phyloP scores from a whole-genome alignment of 306 rosid species.

The Vigna unguiculata region DNA sequence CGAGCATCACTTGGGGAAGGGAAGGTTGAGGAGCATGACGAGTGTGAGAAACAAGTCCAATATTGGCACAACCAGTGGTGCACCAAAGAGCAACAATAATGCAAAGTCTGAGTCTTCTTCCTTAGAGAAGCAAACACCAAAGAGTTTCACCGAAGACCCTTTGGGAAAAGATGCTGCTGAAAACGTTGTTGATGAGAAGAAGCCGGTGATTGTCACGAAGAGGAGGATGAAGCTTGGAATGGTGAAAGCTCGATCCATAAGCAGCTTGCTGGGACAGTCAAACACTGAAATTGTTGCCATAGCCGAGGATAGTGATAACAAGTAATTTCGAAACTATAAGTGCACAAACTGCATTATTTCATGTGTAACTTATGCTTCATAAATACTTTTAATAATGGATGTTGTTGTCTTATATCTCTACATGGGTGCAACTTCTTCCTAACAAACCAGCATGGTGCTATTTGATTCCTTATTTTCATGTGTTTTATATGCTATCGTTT shows the following conservation, averaged over 20 bases:
- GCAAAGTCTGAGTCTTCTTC: background rate
- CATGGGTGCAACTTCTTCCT: slow-evolving; percentile 40
- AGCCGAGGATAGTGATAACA: slow-evolving; percentile 22
- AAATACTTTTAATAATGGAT: slow-evolving; percentile 20
- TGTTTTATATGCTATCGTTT: slow-evolving; percentile 1
- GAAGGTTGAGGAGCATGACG: slow-evolving; percentile 85
- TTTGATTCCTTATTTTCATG: slow-evolving; percentile 11
- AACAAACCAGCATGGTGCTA: background rate
- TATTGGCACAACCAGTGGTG: slow-evolving; percentile 33
- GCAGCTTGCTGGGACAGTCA: slow-evolving; percentile 85
- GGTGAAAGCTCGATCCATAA: slow-evolving; percentile 94
- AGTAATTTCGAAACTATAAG: slow-evolving; percentile 35
- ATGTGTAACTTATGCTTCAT: slow-evolving; percentile 41
- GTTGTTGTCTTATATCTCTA: slow-evolving; percentile 19
- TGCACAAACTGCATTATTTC: slow-evolving; percentile 37
- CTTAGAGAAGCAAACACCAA: background rate
- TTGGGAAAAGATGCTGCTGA: background rate
- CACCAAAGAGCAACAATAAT: slow-evolving; percentile 12
- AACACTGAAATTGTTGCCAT: slow-evolving; percentile 30
- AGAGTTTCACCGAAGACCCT: background rate
- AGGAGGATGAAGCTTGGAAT: slow-evolving; percentile 70
- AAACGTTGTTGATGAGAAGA: slow-evolving; percentile 30
- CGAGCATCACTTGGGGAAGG: slow-evolving; percentile 96
- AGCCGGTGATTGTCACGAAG: slow-evolving; percentile 42
- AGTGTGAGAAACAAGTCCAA: slow-evolving; percentile 77